Percentiles rank a stretch among this genome's conserved stretches.
phyloP scores from a whole-genome alignment of 2,329 filamentous ascomycete genomes.

The Bipolaris bicolor region DNA sequence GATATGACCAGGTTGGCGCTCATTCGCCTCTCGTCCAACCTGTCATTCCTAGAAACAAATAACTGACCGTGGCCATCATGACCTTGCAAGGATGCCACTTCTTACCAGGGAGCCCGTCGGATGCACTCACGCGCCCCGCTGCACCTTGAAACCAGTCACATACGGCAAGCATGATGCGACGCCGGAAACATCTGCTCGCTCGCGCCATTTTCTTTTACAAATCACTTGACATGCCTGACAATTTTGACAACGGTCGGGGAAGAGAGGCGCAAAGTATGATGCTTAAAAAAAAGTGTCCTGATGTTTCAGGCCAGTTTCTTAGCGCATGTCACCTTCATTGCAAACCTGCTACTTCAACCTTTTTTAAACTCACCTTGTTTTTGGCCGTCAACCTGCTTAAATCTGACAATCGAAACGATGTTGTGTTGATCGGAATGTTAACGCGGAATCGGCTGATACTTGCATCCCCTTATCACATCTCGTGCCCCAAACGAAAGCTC shows the following conservation, averaged over 20 bases:
- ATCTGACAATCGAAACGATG: neutral
- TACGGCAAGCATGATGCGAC: neutral
- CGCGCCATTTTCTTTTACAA: neutral
- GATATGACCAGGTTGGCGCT: neutral
- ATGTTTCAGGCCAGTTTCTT: neutral
- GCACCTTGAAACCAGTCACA: neutral
- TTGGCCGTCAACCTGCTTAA: neutral
- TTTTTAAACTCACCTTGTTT: neutral
- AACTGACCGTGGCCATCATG: neutral
- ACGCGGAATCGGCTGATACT: neutral
- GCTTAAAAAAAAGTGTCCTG: neutral
- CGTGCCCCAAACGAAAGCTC: neutral
- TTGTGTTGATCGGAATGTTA: neutral
- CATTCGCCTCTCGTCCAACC: neutral
- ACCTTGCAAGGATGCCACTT: conserved; percentile 1
- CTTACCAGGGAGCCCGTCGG: neutral
- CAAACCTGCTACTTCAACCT: no score
- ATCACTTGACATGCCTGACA: neutral
- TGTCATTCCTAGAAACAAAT: neutral
- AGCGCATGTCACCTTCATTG: no score
- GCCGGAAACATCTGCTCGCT: neutral
- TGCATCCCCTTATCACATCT: neutral
- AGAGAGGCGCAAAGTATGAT: no score
- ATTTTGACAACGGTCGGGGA: neutral
- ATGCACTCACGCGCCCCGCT: neutral